Percentiles rank a stretch among this genome's conserved stretches.
phyloP scores from a whole-genome alignment of 768 basidiomycete genomes.

The Coprinopsis strossmayeri region DNA sequence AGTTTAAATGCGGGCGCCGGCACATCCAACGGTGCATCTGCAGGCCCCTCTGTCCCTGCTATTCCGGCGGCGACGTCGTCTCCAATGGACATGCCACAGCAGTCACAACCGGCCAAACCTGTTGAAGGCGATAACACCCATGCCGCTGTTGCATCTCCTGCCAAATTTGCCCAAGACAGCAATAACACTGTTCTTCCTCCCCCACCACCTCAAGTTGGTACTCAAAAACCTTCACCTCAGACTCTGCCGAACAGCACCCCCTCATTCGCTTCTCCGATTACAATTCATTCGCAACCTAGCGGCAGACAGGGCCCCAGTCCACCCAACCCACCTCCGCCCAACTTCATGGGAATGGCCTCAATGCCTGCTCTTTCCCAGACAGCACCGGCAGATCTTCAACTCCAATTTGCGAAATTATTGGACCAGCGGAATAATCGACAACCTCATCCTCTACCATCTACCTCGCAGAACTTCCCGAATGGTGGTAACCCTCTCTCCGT shows the following conservation, averaged over 20 bases:
- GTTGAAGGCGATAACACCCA: too few species aligned
- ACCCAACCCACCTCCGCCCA: not conserved
- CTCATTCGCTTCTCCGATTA: not conserved
- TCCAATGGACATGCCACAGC: too few species aligned
- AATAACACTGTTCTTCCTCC: not conserved
- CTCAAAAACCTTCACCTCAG: not conserved
- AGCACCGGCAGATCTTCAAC: not conserved
- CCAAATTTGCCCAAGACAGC: slow-evolving; percentile 8
- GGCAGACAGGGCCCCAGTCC: not conserved
- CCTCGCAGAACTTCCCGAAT: too few species aligned
- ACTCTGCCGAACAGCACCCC: not conserved
- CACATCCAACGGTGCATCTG: too few species aligned
- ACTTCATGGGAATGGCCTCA: not conserved
- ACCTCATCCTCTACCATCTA: too few species aligned
- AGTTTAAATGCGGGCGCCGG: too few species aligned
- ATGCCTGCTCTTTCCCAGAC: not conserved
- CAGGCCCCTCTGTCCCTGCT: too few species aligned
- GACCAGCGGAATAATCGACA: not conserved
- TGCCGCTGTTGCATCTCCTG: too few species aligned
- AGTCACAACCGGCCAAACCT: too few species aligned
- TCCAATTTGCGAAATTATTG: not conserved
- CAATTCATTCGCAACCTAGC: not conserved
- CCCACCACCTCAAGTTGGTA: not conserved
- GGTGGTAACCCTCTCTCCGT: too few species aligned
- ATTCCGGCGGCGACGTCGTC: too few species aligned